Conservation (phyloP, 768 basidiomycete species). For the Mrakia gelida region DNA sequence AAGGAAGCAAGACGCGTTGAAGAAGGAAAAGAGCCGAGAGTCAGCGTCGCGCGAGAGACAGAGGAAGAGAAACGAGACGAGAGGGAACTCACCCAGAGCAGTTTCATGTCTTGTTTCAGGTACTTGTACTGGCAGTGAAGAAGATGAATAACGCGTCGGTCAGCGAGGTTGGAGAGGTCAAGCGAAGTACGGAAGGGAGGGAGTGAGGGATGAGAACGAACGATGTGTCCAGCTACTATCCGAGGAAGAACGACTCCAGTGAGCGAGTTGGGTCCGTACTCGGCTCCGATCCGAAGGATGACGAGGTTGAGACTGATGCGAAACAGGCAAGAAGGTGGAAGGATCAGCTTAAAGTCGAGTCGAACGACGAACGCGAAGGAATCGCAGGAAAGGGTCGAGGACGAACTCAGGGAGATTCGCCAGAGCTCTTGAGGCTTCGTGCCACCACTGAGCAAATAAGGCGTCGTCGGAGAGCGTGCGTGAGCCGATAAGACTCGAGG, state of each 20-base stretch:
- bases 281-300: constrained; percentile 66
- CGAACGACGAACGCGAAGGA: neutral
- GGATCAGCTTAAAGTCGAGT: constrained; percentile 13
- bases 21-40: neutral
- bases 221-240: constrained; percentile 1
- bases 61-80: constrained; percentile 11
- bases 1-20: neutral
- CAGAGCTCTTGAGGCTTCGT: constrained; percentile 70
- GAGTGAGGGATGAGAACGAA: neutral
- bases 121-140: constrained; percentile 63
- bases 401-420: constrained; percentile 68
- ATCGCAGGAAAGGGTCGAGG: neutral
- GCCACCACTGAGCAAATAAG: constrained; percentile 62
- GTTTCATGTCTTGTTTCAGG: constrained; percentile 78
- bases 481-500: too few species aligned
- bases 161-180: neutral
- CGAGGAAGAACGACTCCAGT: constrained; percentile 56
- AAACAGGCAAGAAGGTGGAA: neutral
- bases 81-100: constrained; percentile 55
- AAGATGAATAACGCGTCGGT: constrained; percentile 9
- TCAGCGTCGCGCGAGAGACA: constrained; percentile 31
- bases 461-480: too few species aligned
- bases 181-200: neutral
- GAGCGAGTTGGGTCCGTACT: constrained; percentile 76
- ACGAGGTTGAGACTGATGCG: constrained; percentile 60